Conservation (phyloP, 2,329 filamentous ascomycete genomes). For the Penicillium polonicum region DNA sequence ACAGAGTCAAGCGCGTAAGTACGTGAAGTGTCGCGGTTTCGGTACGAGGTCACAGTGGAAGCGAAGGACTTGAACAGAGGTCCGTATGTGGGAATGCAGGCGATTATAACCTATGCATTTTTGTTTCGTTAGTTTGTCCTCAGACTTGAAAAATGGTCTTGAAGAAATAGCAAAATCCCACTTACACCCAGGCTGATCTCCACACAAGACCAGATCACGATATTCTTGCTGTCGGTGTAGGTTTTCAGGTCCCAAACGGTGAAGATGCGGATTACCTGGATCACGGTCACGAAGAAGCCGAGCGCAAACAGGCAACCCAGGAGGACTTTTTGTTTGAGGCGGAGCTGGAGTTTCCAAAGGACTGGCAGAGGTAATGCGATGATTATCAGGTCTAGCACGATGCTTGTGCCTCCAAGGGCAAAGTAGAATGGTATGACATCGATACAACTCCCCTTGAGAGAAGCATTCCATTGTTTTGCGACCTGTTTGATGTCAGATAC, state of each 20-base stretch:
- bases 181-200: conserved; percentile 46
- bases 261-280: conserved; percentile 53
- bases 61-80: conserved; percentile 38
- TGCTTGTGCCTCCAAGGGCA: conserved; percentile 32
- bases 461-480: conserved; percentile 47
- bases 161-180: neutral
- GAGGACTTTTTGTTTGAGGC: conserved; percentile 29
- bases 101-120: conserved; percentile 36
- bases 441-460: conserved; percentile 43
- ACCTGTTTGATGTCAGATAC: conserved; percentile 23
- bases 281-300: conserved; percentile 53
- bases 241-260: conserved; percentile 48
- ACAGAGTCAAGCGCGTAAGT: conserved; percentile 6
- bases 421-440: conserved; percentile 47
- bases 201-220: conserved; percentile 50
- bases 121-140: neutral
- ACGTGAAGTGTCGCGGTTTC: neutral
- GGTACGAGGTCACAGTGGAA: conserved; percentile 20
- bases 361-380: conserved; percentile 29
- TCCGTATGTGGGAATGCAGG: conserved; percentile 46
- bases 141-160: neutral
- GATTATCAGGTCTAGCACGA: conserved; percentile 26
- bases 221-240: conserved; percentile 46
- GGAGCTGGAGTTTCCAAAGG: conserved; percentile 20
- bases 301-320: conserved; percentile 48